phyloP scores from a whole-genome alignment of 2,329 filamentous ascomycete species.

The Bipolaris bicolor region DNA sequence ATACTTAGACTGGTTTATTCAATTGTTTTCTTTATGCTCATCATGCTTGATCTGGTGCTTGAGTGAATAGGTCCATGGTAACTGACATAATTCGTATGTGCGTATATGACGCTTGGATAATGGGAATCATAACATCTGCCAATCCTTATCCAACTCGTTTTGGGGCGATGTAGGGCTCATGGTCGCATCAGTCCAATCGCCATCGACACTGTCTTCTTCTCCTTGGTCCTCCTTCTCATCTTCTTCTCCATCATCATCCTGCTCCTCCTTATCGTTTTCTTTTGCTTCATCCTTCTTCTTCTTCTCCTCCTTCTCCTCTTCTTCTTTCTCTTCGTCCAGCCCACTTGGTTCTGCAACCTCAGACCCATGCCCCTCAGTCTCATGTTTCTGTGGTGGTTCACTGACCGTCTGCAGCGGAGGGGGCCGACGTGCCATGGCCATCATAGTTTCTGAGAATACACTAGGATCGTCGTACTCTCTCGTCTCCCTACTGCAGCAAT shows the following conservation, averaged over 20 bases:
- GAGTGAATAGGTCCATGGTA: neutral
- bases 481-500: constrained; percentile 1
- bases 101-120: neutral
- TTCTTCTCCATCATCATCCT: neutral
- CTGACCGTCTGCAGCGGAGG: neutral
- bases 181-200: constrained; percentile 17
- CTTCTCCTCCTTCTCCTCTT: neutral
- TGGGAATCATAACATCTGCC: constrained; percentile 17
- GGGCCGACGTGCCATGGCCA: neutral
- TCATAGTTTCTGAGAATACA: constrained; percentile 14
- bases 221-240: neutral
- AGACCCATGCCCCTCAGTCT: neutral
- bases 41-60: neutral
- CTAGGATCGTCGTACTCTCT: constrained; percentile 10
- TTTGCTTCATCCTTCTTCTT: neutral
- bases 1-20: neutral
- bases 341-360: neutral
- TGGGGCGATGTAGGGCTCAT: constrained; percentile 9
- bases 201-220: constrained; percentile 3
- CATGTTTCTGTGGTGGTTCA: neutral
- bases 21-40: no score
- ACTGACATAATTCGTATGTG: neutral
- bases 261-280: neutral
- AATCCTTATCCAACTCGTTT: constrained; percentile 7
- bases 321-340: neutral